Base-by-base conservation (phyloP, 2,329 filamentous ascomycete genomes). In the Stagonosporopsis chrysanthemi region DNA sequence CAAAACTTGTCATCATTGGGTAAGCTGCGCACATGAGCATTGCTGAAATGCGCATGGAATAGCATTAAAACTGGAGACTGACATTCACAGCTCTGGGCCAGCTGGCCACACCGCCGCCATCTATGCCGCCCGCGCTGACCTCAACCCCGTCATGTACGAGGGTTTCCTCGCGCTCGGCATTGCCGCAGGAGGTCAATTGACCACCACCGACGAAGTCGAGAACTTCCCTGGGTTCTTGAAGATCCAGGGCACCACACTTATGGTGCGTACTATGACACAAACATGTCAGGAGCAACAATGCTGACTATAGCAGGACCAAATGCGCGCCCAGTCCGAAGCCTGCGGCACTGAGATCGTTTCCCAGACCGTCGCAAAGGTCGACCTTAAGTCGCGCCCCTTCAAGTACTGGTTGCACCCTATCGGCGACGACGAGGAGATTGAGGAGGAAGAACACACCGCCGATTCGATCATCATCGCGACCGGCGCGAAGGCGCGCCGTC, bases 151-250 rank as follows among this genome's bases (percentile, higher is more conserved):
- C 62, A 84, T 99, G 67, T 99, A 98, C 77, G 95, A 99, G 82
- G 95, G 95, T 69, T 97, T 99, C 85, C 88, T 99, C 77, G 95
- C 95, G 70, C 95, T 97, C 75, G 95, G 94, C 73, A 96, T 96
- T 71, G 95, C 95, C 6, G 92, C 95, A 41, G 95, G 95, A 68
- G 95, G 95, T 56, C 95, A 99, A 84, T 85, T 99, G 68, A 99
- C 96, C 52, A 99, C 96, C 24, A 99, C 95, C 52, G 98, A 96
- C 72, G 96, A 99, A 68, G 88, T 99, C 58, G 95, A 99, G 83
- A 99, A 99, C 85, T 99, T 90, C 80, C 95, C 95, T 24, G 95
- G 95, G 44, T 99, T 98, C 82, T 90, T 91, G 72, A 86, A 91
- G 70, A 92, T 99, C 76, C 90, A 92, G 79, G 95, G 95, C 66